phyloP scores from a whole-genome alignment of 495 filamentous ascomycete genomes.

The Ramalina peruviana region DNA sequence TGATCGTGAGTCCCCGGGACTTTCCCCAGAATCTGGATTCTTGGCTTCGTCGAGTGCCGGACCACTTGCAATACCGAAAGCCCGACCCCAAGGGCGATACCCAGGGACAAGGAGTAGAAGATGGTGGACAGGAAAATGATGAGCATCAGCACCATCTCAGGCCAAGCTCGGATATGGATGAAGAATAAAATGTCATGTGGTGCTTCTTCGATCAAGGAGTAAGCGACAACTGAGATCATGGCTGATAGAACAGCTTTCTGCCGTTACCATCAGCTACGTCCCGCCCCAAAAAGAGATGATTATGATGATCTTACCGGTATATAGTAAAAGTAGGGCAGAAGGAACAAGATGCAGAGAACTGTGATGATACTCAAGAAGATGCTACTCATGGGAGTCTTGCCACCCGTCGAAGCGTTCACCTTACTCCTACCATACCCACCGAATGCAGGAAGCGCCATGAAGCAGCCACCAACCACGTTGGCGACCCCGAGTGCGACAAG shows the following conservation, averaged over 20 bases:
- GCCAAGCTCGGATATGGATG: conserved; percentile 65
- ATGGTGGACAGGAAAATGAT: conserved; percentile 86
- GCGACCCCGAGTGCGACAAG: conserved; percentile 84
- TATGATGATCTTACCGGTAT: conserved; percentile 51
- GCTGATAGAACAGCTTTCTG: conserved; percentile 88
- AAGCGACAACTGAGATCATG: conserved; percentile 93
- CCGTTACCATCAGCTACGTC: background rate
- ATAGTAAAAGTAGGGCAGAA: conserved; percentile 88
- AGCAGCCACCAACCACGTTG: conserved; percentile 81
- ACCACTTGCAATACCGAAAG: conserved; percentile 81
- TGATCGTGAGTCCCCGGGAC: conserved; percentile 59
- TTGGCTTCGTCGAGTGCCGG: conserved; percentile 73
- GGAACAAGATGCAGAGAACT: conserved; percentile 59
- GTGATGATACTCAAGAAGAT: conserved; percentile 74
- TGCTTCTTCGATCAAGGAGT: conserved; percentile 87
- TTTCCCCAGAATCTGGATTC: conserved; percentile 93
- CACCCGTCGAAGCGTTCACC: conserved; percentile 82
- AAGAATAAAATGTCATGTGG: conserved; percentile 89
- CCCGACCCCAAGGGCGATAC: conserved; percentile 81
- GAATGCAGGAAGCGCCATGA: conserved; percentile 84
- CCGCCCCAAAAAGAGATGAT: background rate
- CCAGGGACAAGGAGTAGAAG: conserved; percentile 73
- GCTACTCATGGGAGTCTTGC: conserved; percentile 82
- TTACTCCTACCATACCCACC: conserved; percentile 95
- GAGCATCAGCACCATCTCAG: conserved; percentile 73